A percentile compares a stretch with the other conserved stretches of the same genome.
Evolutionary conservation across 2,329 filamentous ascomycete genomes (phyloP).

Genomic region (Cladophialophora psammophila): DNA sequence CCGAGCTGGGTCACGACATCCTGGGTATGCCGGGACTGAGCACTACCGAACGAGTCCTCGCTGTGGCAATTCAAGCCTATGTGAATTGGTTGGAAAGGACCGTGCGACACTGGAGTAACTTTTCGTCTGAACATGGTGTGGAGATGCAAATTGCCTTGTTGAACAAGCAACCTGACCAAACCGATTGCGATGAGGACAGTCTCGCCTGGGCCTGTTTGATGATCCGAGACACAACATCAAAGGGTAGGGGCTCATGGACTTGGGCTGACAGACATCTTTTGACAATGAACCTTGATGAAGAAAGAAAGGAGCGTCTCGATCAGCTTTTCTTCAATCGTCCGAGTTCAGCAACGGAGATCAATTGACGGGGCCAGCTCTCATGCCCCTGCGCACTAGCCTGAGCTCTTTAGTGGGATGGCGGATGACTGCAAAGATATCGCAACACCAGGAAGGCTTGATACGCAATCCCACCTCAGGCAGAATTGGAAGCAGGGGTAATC

Average conservation of each 20-base stretch:
- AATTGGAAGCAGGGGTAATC: too few relatives aligned
- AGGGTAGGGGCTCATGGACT: not conserved
- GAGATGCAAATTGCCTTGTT: slow-evolving; percentile 5
- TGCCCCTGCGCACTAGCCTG: too few relatives aligned
- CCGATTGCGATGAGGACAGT: not conserved
- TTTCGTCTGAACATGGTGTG: slow-evolving; percentile 11
- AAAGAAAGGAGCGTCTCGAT: not conserved
- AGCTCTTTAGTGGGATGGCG: too few relatives aligned
- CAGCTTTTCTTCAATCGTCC: not conserved
- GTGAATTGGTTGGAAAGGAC: slow-evolving; percentile 17
- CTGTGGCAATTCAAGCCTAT: slow-evolving; percentile 16
- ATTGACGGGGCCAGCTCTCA: not conserved
- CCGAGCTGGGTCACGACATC: slow-evolving; percentile 13
- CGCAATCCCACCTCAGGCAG: too few relatives aligned
- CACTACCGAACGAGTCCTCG: slow-evolving; percentile 11
- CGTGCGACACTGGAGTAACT: slow-evolving; percentile 13
- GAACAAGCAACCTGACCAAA: not conserved
- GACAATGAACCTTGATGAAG: not conserved
- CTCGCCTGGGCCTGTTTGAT: slow-evolving; percentile 18
- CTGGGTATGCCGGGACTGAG: slow-evolving; percentile 3
- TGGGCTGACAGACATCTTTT: slow-evolving; percentile 4
- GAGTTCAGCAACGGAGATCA: not conserved
- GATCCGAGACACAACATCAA: slow-evolving; percentile 15
- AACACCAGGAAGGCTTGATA: too few relatives aligned
- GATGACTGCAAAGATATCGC: too few relatives aligned